Evolutionary conservation across 2,329 filamentous ascomycete species (phyloP).

Genomic region (Ophiostoma quercus): DNA sequence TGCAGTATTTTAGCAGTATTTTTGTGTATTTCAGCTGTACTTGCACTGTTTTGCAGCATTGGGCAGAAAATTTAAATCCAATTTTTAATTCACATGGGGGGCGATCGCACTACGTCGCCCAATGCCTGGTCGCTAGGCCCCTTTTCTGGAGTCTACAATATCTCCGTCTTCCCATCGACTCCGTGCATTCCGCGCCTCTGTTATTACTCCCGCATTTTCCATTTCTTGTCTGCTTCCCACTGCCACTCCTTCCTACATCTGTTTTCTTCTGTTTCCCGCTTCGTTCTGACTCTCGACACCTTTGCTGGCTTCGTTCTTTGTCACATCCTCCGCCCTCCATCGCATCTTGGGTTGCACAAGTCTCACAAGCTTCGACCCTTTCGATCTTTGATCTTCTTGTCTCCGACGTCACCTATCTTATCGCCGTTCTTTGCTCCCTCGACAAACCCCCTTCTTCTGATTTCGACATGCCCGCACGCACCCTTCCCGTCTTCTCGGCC

Average conservation of each 20-base stretch:
- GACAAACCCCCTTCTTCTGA: neutral
- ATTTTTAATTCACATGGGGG: neutral
- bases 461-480: conserved; percentile 34
- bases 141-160: conserved; percentile 13
- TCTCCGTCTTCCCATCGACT: neutral
- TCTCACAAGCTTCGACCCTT: neutral
- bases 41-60: neutral
- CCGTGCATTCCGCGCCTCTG: conserved; percentile 8
- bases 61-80: neutral
- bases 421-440: neutral
- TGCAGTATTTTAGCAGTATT: neutral
- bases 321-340: neutral
- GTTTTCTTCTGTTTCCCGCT: neutral
- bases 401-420: conserved; percentile 2
- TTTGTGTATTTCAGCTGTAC: neutral
- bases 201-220: neutral
- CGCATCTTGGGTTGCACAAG: neutral
- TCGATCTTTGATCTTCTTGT: neutral
- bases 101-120: conserved; percentile 12
- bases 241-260: neutral
- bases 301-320: neutral
- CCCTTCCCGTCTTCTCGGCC: conserved; percentile 74
- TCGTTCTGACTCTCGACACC: neutral
- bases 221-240: neutral
- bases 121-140: conserved; percentile 10